phyloP scores from a whole-genome alignment of 1,284 basidiomycete species.

The Lignosus rhinocerotis region DNA sequence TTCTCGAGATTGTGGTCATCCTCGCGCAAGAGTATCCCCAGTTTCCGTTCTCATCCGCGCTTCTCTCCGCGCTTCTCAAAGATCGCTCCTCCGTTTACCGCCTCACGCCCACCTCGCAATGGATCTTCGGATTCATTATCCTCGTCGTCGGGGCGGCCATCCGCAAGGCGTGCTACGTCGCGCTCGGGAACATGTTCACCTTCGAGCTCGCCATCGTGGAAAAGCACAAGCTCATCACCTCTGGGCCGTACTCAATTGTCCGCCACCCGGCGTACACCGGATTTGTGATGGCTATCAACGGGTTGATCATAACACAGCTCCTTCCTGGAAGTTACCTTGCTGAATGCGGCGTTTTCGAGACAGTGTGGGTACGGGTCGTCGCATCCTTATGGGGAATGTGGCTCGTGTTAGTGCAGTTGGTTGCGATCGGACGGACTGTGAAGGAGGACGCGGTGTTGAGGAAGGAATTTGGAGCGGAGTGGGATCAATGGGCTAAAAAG shows the following conservation, averaged over 20 bases:
- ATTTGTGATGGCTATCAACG: not conserved
- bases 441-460: slow-evolving; percentile 17
- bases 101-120: not conserved
- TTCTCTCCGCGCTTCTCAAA: slow-evolving; percentile 1
- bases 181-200: slow-evolving; percentile 20
- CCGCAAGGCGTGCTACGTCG: slow-evolving; percentile 13
- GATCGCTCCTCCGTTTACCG: not conserved
- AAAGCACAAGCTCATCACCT: slow-evolving; percentile 19
- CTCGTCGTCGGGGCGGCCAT: not conserved
- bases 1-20: slow-evolving; percentile 3
- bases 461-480: slow-evolving; percentile 17
- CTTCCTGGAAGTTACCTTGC: not conserved
- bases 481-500: slow-evolving; percentile 15
- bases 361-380: not conserved
- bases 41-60: not conserved
- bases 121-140: not conserved
- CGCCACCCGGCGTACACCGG: slow-evolving; percentile 13
- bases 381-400: not conserved
- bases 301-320: not conserved
- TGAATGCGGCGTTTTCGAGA: not conserved
- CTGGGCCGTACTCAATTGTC: slow-evolving; percentile 22
- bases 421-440: not conserved
- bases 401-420: not conserved
- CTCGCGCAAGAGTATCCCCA: slow-evolving; percentile 2
- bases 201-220: slow-evolving; percentile 16